These are phyloP conservation scores for Colletotrichum sublineola DNA, from an alignment of 2,329 filamentous ascomycete species.

Conservation along the genomic window DNA sequence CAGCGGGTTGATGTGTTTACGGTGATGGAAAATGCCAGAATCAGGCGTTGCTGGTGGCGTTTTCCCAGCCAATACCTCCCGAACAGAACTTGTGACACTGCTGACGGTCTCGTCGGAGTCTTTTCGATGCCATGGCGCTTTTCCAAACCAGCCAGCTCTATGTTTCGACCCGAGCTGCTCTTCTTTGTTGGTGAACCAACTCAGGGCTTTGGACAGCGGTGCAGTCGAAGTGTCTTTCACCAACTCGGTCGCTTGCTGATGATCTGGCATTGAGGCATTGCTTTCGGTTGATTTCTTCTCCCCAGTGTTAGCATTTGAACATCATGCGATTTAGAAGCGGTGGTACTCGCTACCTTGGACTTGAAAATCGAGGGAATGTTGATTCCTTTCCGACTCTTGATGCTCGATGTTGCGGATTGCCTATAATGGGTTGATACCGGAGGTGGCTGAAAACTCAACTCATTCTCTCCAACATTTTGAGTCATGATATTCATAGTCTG, in stretches of 20 bases:
- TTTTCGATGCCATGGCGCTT: slow-evolving; percentile 57
- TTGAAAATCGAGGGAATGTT: slow-evolving; percentile 21
- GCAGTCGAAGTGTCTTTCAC: not conserved
- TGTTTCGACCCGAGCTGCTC: not conserved
- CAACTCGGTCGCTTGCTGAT: slow-evolving; percentile 3
- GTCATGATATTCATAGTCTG: slow-evolving; percentile 14
- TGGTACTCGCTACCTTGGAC: slow-evolving; percentile 9
- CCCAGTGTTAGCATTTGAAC: not conserved
- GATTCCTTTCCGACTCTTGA: slow-evolving; percentile 8
- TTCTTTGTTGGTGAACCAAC: slow-evolving; percentile 30
- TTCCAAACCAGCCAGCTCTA: slow-evolving; percentile 40
- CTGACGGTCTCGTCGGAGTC: slow-evolving; percentile 54
- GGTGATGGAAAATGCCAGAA: slow-evolving; percentile 25
- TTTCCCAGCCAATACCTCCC: slow-evolving; percentile 54
- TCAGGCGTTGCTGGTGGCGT: slow-evolving; percentile 51
- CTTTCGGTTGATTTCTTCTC: not conserved
- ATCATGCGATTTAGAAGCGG: not conserved
- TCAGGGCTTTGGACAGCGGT: slow-evolving; percentile 15
- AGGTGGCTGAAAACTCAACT: not conserved
- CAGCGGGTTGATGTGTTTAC: not conserved
- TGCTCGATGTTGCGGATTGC: slow-evolving; percentile 8
- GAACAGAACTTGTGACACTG: slow-evolving; percentile 58
- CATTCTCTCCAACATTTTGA: slow-evolving; percentile 4
- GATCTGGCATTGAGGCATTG: not conserved
- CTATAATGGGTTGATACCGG: not conserved